Base-by-base conservation (phyloP, 768 basidiomycete species). In the Macrolepiota fuliginosa region DNA sequence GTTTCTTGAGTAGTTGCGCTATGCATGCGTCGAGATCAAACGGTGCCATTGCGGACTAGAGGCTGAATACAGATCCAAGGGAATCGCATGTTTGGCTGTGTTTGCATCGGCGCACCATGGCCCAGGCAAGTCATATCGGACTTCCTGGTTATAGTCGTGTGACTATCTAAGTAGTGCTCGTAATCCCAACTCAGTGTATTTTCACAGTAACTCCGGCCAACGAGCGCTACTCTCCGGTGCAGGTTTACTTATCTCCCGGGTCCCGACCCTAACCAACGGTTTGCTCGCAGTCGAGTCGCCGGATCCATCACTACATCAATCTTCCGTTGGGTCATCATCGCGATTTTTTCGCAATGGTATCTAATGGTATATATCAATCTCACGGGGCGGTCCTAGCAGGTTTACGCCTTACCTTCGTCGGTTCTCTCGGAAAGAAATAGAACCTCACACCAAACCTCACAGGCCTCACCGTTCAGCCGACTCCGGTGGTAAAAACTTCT, bases 1-100 rank as follows among this genome's bases (percentile, higher is more conserved):
- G 95, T 78, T 97, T 97, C 56, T 88, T 83, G 36, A 94, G 84
- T 58, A 96, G 81, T 69, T 95, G 92, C 69, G 90, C 79, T 70
- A 98, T 98, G 75, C 95, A 98, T 63, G 92, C 93, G 81, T 98
- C 95, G 72, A 98, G 89, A 82, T 98, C 93, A 81, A 98, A 96
- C 71, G 92, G 82, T 59, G 81, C 81, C 82, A 83, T 83, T 70
- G 56, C 54, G 59, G 42, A n/a, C 32, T 25, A 27, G 17, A 29
- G 54, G 19, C 53, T 63, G 58, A 64, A 58, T 53, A 25, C 32
- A 64, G 63, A 64, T 61, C 57, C 54, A 61, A 53, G 65, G 62
- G 65, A 57, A 67, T 68, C 60, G 58, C 53, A 47, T 73, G 70
- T 75, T 74, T 72, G 67, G 29, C 25, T 49, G 39, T 54, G 49